Conservation (phyloP, 2,329 filamentous ascomycete species). For the Colletotrichum somersetense region DNA sequence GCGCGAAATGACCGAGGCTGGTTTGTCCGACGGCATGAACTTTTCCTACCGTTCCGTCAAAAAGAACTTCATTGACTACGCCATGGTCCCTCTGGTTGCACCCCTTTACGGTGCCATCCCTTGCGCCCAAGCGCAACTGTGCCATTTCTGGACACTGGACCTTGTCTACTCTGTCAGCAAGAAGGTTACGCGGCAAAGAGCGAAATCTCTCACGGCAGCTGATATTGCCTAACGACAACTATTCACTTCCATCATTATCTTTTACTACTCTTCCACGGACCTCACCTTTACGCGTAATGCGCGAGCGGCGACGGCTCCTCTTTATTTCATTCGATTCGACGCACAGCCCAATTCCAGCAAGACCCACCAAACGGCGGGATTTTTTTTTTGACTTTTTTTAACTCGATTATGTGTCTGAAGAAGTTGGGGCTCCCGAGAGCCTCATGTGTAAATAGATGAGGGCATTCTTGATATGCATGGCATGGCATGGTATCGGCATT, state of each 20-base stretch:
- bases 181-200: conserved; percentile 70
- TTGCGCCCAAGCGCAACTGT: conserved; percentile 74
- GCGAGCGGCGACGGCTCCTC: conserved; percentile 19
- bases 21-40: conserved; percentile 73
- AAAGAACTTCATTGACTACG: conserved; percentile 71
- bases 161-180: conserved; percentile 80
- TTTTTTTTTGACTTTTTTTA: conserved; percentile 31
- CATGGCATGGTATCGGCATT: conserved; percentile 63
- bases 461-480: conserved; percentile 63
- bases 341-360: conserved; percentile 43
- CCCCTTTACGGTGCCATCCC: conserved; percentile 77
- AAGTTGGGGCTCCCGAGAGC: conserved; percentile 50
- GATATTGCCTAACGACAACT: conserved; percentile 58
- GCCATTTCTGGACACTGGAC: conserved; percentile 77
- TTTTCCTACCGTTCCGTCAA: conserved; percentile 71
- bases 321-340: conserved; percentile 45
- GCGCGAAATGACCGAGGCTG: conserved; percentile 75
- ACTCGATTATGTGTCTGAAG: conserved; percentile 43
- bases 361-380: conserved; percentile 41
- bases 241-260: conserved; percentile 30
- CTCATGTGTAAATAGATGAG: conserved; percentile 62
- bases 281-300: conserved; percentile 1
- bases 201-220: conserved; percentile 58
- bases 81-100: conserved; percentile 75
- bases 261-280: conserved; percentile 25